Evolutionary conservation across 2,329 filamentous ascomycete genomes (phyloP).

Genomic region (Ciborinia camelliae): DNA sequence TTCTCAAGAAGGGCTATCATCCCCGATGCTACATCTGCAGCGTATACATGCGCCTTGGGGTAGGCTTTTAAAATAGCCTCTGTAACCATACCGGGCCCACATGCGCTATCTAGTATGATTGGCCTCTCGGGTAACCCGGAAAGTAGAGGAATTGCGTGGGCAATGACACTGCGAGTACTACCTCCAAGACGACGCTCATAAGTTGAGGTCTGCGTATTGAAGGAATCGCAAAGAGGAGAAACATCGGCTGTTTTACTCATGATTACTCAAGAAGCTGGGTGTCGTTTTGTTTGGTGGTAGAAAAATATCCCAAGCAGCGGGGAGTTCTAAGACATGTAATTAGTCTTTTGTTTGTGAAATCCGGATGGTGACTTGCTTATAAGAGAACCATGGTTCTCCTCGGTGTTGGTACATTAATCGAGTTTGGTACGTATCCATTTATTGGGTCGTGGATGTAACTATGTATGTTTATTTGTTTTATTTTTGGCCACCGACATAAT

Average conservation of each 20-base stretch:
- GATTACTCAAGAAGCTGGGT: not conserved
- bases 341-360: not conserved
- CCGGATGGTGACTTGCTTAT: not conserved
- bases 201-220: not conserved
- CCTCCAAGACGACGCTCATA: not conserved
- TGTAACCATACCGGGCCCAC: not conserved
- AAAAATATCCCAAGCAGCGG: not conserved
- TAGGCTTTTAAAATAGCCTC: not conserved
- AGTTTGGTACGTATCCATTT: too few species aligned
- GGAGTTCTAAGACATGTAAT: not conserved
- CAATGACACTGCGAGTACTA: conserved; percentile 1
- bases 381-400: too few species aligned
- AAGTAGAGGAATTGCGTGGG: not conserved
- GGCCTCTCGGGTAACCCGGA: not conserved
- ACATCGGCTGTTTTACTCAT: not conserved
- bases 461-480: too few species aligned
- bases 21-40: not conserved
- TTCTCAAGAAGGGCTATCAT: conserved; percentile 3
- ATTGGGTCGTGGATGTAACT: too few species aligned
- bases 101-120: conserved; percentile 3
- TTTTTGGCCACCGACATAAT: too few species aligned
- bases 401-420: too few species aligned
- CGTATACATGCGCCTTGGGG: not conserved
- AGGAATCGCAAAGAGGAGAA: not conserved
- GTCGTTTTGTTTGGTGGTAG: not conserved